These are phyloP conservation scores for Dothistroma septosporum DNA, from an alignment of 2,329 filamentous ascomycete species.

Conservation along the genomic window DNA sequence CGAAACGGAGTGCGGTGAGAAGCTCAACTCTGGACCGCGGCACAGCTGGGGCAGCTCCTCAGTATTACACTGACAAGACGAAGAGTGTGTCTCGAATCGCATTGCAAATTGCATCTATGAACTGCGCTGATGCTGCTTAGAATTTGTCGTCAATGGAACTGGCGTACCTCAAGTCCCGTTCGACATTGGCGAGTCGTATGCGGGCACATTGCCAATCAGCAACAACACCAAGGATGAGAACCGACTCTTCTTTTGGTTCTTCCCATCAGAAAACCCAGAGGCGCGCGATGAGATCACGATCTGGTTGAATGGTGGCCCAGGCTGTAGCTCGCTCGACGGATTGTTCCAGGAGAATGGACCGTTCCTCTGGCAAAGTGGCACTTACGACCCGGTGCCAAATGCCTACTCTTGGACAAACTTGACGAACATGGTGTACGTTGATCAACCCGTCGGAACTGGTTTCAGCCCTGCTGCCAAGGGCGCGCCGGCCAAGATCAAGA, in stretches of 20 bases:
- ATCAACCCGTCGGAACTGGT: conserved; percentile 49
- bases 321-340: conserved; percentile 11
- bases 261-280: conserved; percentile 43
- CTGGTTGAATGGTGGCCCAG: conserved; percentile 1
- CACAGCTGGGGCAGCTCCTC: not conserved
- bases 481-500: conserved; percentile 27
- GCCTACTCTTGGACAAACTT: conserved; percentile 54
- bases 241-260: conserved; percentile 49
- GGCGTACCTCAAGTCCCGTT: conserved; percentile 39
- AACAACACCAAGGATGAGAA: conserved; percentile 38
- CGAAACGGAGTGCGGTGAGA: not conserved
- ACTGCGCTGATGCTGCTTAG: conserved; percentile 31
- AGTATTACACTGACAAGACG: conserved; percentile 6
- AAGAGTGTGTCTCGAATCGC: conserved; percentile 24
- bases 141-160: conserved; percentile 30
- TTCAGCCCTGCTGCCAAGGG: conserved; percentile 36
- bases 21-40: not conserved
- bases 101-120: conserved; percentile 32
- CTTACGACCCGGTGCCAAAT: conserved; percentile 39
- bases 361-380: conserved; percentile 43
- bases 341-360: conserved; percentile 20
- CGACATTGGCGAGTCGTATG: conserved; percentile 44
- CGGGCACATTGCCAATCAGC: conserved; percentile 50
- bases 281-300: conserved; percentile 27
- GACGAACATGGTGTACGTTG: conserved; percentile 69